Evolutionary conservation across 768 basidiomycete genomes (phyloP), one percentile per base, ranked within the genome.

Genomic region (Porphyrellus cyaneotinctus): DNA sequence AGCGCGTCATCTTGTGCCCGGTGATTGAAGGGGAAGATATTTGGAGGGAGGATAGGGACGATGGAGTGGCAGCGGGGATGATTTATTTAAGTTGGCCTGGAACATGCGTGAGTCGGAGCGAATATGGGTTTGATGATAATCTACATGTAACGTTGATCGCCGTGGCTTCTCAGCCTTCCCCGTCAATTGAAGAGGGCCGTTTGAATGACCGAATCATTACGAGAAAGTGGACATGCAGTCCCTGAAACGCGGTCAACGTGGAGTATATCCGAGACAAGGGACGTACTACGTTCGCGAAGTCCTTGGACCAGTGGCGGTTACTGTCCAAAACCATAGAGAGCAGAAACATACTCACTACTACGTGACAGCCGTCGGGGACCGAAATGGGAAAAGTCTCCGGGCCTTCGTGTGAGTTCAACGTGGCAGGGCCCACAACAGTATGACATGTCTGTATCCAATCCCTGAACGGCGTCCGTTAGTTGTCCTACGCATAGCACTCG

Each of bases 71-170:
- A 56, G 47, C 51, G 49, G 56, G 35, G 56, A 30, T 51, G 56
- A 43, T 45, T 55, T 69, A 64, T 67, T 69, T 65, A 59, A 61
- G 57, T 58, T 51, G 59, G 24, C 53, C 51, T 56, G 42, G 57
- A 66, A 67, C 58, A 60, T 52, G 53, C 38, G 48, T 58, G 33
- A 53, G 54, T 65, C 62, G 60, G 66, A 62, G 65, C 62, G 63
- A 59, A 69, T 69, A 70, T 67, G 57, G 57, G 50, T 55, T 57
- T 69, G 63, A 68, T 65, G 64, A 65, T 71, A 69, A 70, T 69
- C 69, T 65, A 59, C 69, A 58, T 66, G 57, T 60, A 65, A 46
- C 54, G 62, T 70, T 69, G 68, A 69, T 69, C 68, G 70, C 68
- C 68, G 68, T 64, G 67, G 64, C 60, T 68, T 70, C 64, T 60